These are phyloP conservation scores for Pyrus pyrifolia DNA, from an alignment of 306 rosid species.

Conservation along the genomic window DNA sequence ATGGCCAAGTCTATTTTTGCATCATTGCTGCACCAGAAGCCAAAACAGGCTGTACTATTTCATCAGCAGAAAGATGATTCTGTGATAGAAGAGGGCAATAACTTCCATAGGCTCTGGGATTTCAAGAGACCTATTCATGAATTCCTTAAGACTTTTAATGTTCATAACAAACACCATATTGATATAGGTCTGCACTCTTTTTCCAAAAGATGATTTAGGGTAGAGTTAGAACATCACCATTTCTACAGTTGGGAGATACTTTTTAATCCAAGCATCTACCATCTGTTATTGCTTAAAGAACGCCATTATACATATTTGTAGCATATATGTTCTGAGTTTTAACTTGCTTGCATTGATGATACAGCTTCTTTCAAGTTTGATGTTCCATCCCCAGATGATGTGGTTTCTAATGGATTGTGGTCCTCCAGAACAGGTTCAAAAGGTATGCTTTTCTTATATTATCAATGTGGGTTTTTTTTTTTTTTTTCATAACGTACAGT, in stretches of 20 bases:
- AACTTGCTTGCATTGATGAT: conserved; percentile 20
- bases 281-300: conserved; percentile 7
- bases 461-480: background rate
- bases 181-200: conserved; percentile 66
- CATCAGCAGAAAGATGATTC: conserved; percentile 57
- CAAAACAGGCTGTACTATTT: conserved; percentile 51
- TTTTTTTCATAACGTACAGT: background rate
- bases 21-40: conserved; percentile 55
- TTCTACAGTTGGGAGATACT: conserved; percentile 22
- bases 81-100: conserved; percentile 51
- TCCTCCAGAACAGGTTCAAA: conserved; percentile 65
- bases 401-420: conserved; percentile 56
- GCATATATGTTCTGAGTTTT: conserved; percentile 17
- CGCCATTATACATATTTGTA: background rate
- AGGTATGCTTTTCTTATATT: conserved; percentile 41
- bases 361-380: conserved; percentile 89
- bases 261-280: background rate
- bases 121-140: conserved; percentile 61
- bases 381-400: conserved; percentile 90
- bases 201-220: conserved; percentile 35
- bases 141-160: conserved; percentile 42
- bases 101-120: conserved; percentile 58
- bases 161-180: conserved; percentile 40
- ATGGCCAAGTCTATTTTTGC: conserved; percentile 94
- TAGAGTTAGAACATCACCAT: conserved; percentile 26